Base-by-base conservation (phyloP, 108 stramenopile species). In the Pseudonitzschia multiseries region DNA sequence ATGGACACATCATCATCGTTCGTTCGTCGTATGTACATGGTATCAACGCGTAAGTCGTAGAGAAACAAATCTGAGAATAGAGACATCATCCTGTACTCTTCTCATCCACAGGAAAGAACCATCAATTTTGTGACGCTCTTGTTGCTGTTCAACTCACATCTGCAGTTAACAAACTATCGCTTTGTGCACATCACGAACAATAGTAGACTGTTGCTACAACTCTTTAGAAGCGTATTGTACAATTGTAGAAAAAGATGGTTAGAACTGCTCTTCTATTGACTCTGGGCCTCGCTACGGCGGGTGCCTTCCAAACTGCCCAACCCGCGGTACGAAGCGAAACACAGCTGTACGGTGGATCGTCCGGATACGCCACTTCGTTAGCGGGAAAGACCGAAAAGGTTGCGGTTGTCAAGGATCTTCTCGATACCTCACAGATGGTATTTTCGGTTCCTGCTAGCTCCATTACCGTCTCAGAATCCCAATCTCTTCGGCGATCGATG, bases 361-460 rank as follows among this genome's bases (percentile, higher is more conserved):
- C 78, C 40, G 96, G 93, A 10, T 82, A 65, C 40, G 78, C 87
- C 29, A 89, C 96, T 41, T 86, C 90, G 4, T 72, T 91, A 31
- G 86, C 79, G 18, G 95, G 93, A 57, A 97, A 97, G 79, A 63
- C 75, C 56, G 75, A 78, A 31, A 82, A 76, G 50, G 84, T 96
- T 32, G 79, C 79, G 56, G 60, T 40, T n/a, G 86, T 97, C 0
- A 78, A 83, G 71, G 87, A 75, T 26, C 81, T 91, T 42, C 87
- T 97, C 17, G 86, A 90, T 24, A 70, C 71, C 41, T 92, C 95
- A 8, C 69, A 92, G 60, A 87, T 96, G 90, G 65, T 97, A 22
- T 90, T 97, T 76, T 73, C 92, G 44, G 82, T 93, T 54, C 94
- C 94, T 10, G 87, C 88, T 12, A 67, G 76, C 44, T 72, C 83